Conservation (phyloP, 495 filamentous ascomycete species). For the Cudoniella acicularis region DNA sequence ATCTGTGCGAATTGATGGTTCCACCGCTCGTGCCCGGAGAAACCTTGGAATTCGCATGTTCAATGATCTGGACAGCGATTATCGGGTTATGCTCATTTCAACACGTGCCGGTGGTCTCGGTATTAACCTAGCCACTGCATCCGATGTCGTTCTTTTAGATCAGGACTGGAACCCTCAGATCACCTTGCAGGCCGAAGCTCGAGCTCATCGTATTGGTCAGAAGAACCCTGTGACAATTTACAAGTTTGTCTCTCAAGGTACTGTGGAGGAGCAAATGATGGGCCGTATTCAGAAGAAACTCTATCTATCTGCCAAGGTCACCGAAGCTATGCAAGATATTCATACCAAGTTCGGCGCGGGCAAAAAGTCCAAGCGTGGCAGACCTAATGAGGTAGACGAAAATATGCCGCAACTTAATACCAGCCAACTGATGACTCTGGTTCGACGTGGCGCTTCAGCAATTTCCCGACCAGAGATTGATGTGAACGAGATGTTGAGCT, state of each 20-base stretch:
- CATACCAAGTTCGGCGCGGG: constrained; percentile 34
- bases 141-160: constrained; percentile 61
- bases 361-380: constrained; percentile 27
- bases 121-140: constrained; percentile 57
- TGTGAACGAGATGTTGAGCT: constrained; percentile 53
- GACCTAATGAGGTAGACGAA: constrained; percentile 30
- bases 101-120: constrained; percentile 63
- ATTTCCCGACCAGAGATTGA: constrained; percentile 51
- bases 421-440: constrained; percentile 51
- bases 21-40: constrained; percentile 47
- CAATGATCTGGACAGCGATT: constrained; percentile 39
- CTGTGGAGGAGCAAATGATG: constrained; percentile 90
- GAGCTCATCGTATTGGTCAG: constrained; percentile 93
- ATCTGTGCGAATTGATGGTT: constrained; percentile 56
- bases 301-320: constrained; percentile 61
- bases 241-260: constrained; percentile 74
- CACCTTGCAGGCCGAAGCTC: constrained; percentile 89
- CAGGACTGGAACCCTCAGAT: constrained; percentile 67
- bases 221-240: constrained; percentile 81
- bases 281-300: constrained; percentile 63
- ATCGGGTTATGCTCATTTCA: constrained; percentile 61
- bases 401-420: constrained; percentile 50
- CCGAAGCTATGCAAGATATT: constrained; percentile 53
- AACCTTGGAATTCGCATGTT: constrained; percentile 59
- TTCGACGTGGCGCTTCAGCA: constrained; percentile 53